Evolutionary conservation across 78 protist species (phyloP).

Genomic region (slime mould (Dictyostelium discoideum)): dicty_2.7 NC_007088.5:3243501-3244000

Average conservation of each 20-base stretch:
- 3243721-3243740: slow-evolving; percentile 92
- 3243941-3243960: no score
- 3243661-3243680: slow-evolving; percentile 97
- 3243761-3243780: slow-evolving; percentile 80
- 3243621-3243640: no score
- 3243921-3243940: no score
- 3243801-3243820: background rate
- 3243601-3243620: no score
- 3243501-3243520: no score
- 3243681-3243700: slow-evolving; percentile 91
- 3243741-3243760: slow-evolving; percentile 93
- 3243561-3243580: background rate
- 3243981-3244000: no score
- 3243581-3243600: background rate
- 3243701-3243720: slow-evolving; percentile 90
- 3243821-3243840: background rate
- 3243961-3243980: no score
- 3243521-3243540: background rate
- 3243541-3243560: background rate
- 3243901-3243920: no score
- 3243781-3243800: slow-evolving; percentile 51
- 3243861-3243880: background rate
- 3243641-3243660: slow-evolving; percentile 91
- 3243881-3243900: no score
- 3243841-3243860: background rate